A percentile compares a stretch with the other conserved stretches of the same genome.
These are phyloP conservation scores for Gynostemma pentaphyllum DNA, from an alignment of 306 rosid species.

Conservation along the genomic window DNA sequence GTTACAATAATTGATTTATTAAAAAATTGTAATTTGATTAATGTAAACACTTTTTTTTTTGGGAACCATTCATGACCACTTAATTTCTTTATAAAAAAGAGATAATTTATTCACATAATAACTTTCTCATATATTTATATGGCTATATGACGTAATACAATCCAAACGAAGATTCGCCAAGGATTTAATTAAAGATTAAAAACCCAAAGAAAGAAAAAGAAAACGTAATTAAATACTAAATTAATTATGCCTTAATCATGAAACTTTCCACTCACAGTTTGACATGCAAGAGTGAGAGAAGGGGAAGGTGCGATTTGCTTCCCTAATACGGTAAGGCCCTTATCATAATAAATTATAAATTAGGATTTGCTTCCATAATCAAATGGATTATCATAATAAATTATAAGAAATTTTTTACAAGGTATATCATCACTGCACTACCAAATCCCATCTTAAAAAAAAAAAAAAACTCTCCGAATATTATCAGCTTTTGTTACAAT, in stretches of 20 bases:
- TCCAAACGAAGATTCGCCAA: not conserved
- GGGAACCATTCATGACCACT: too few species aligned
- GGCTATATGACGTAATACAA: conserved; percentile 1
- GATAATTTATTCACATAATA: not conserved
- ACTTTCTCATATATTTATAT: not conserved
- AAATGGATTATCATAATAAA: not conserved
- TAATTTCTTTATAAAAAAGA: too few species aligned
- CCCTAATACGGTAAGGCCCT: not conserved
- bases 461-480: not conserved
- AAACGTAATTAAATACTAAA: not conserved
- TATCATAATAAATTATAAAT: too few species aligned
- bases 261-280: not conserved
- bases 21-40: too few species aligned
- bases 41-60: too few species aligned
- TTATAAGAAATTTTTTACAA: not conserved
- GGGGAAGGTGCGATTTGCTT: conserved; percentile 1
- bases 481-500: not conserved
- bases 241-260: not conserved
- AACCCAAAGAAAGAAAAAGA: not conserved
- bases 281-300: not conserved
- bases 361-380: too few species aligned
- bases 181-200: not conserved
- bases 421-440: not conserved
- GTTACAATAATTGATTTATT: too few species aligned
- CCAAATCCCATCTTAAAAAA: not conserved